Evolutionary conservation across 352 stramenopile species (phyloP).

Genomic region (Globisporangium middletonii): DNA sequence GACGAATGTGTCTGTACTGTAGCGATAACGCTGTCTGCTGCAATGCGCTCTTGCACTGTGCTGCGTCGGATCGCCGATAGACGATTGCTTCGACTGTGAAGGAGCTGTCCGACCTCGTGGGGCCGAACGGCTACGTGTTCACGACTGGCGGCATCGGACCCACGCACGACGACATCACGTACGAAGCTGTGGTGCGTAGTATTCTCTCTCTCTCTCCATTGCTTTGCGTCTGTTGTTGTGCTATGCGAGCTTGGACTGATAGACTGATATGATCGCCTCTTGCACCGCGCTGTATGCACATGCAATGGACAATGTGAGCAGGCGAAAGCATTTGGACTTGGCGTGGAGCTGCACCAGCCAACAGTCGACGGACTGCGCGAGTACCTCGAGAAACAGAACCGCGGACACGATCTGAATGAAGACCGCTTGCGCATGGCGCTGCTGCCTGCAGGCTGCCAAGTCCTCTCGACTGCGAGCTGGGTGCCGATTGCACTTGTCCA

Average conservation of each 20-base stretch:
- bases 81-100: slow-evolving; percentile 69
- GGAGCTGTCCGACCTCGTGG: slow-evolving; percentile 66
- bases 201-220: background rate
- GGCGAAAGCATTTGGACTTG: slow-evolving; percentile 68
- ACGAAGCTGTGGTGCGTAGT: slow-evolving; percentile 68
- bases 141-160: slow-evolving; percentile 80
- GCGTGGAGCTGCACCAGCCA: slow-evolving; percentile 59
- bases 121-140: slow-evolving; percentile 75
- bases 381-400: slow-evolving; percentile 27
- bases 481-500: slow-evolving; percentile 69
- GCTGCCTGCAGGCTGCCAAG: slow-evolving; percentile 51
- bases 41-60: background rate
- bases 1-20: background rate
- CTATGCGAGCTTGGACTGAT: background rate
- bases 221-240: background rate
- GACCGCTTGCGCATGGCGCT: slow-evolving; percentile 71
- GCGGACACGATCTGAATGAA: slow-evolving; percentile 45
- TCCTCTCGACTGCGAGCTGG: slow-evolving; percentile 52
- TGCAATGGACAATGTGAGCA: slow-evolving; percentile 8
- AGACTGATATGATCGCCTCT: background rate
- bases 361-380: slow-evolving; percentile 54
- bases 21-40: background rate
- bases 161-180: slow-evolving; percentile 87
- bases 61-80: slow-evolving; percentile 14
- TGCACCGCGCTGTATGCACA: too few species aligned